Base-by-base conservation (phyloP, 2,329 filamentous ascomycete genomes). In the Dothideomycetes sp. region DNA sequence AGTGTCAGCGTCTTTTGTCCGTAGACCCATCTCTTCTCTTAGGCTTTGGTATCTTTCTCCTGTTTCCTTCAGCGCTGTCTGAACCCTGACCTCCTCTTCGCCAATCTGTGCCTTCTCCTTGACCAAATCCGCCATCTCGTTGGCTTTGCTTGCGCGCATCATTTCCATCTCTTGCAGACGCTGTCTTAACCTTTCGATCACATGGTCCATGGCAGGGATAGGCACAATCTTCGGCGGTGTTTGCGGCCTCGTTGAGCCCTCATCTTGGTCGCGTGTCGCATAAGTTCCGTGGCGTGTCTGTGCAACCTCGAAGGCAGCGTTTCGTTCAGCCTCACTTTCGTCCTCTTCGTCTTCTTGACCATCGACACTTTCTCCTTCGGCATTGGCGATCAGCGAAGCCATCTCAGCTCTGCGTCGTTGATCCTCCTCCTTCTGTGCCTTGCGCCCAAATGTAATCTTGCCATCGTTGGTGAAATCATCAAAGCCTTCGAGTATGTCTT, bases 401-500 rank as follows among this genome's bases (percentile, higher is more conserved):
- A 95, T 95, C 51, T 87, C 79, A 43, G 78, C 74, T 20, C 84
- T 76, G 20, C 84, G 76, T 31, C 72, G 73, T 39, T 69, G 71
- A 32, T 73, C 80, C 50, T 86, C 84, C 18, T 30, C 31, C 15
- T 74, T 76, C 61, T 91, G 84, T 0, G 86, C 86, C 46, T 82
- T 84, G 47, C 73, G 78, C 23, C 87, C 85, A 0, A 95, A 69
- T 1, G 84, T 76, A 8, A 95, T 75, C 6, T 77, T 76, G 7
- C 84, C 86, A 55, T 94, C 84, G 7, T 91, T 84, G 52, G 58
- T 61, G 46, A 84, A 94, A 41, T 89, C 82, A 45, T 96, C 89
- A 51, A 94, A 96, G 0, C 87, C 88, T 63, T 96, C 91, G 25
- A 84, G 84, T 0, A 95, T 73, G 54, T 96, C 86, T 57, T 96